Evolutionary conservation across 805 yeast species (phyloP).

Genomic region (Starmerella cellae): DNA sequence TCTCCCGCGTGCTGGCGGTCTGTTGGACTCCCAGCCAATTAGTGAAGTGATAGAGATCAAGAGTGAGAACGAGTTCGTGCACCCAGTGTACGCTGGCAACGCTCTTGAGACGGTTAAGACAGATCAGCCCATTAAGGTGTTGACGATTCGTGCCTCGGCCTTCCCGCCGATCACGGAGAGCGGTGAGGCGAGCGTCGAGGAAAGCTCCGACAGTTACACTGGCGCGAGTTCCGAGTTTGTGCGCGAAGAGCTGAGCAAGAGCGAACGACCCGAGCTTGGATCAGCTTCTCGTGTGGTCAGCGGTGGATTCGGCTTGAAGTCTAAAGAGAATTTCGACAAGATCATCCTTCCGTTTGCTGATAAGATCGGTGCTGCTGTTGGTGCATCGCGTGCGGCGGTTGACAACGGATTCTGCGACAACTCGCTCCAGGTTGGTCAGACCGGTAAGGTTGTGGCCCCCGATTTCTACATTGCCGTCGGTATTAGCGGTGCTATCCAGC

Average conservation of each 20-base stretch:
- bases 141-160: constrained; percentile 77
- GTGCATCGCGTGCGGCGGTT: constrained; percentile 97
- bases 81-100: constrained; percentile 96
- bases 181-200: constrained; percentile 31
- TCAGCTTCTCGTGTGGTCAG: constrained; percentile 71
- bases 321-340: constrained; percentile 72
- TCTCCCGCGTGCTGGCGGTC: constrained; percentile 76
- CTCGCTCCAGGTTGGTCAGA: constrained; percentile 93
- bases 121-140: constrained; percentile 48
- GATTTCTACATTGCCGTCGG: constrained; percentile 89
- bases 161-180: constrained; percentile 41
- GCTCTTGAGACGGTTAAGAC: constrained; percentile 72
- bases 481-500: constrained; percentile 94
- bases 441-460: constrained; percentile 96
- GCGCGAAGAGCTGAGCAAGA: constrained; percentile 56
- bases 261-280: constrained; percentile 83
- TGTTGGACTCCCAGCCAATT: constrained; percentile 75
- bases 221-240: constrained; percentile 46
- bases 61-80: constrained; percentile 57
- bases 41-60: constrained; percentile 65
- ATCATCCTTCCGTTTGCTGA: constrained; percentile 73
- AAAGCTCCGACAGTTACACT: constrained; percentile 23
- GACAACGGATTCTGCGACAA: constrained; percentile 93
- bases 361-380: constrained; percentile 78
- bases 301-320: constrained; percentile 90